Conservation (phyloP, 2,329 filamentous ascomycete species). For the Parafenestella ontariensis region DNA sequence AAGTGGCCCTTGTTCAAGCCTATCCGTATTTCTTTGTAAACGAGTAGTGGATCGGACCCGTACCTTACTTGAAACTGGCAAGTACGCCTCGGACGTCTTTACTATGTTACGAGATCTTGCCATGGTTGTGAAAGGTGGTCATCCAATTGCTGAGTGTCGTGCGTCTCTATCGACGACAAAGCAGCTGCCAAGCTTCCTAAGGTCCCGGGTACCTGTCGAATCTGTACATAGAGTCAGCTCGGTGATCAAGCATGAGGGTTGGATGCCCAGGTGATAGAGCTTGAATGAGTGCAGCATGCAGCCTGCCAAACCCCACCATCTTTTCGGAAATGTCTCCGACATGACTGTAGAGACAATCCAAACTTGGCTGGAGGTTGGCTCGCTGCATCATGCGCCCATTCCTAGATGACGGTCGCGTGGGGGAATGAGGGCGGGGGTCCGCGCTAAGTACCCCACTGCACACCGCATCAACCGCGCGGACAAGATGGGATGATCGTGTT, state of each 20-base stretch:
- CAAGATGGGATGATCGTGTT: neutral
- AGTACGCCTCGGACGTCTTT: neutral
- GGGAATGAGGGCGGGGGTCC: slow-evolving; percentile 9
- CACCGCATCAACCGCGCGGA: neutral
- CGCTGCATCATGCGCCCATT: neutral
- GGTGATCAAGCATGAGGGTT: neutral
- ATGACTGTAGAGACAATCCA: neutral
- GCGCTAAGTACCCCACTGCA: slow-evolving; percentile 18
- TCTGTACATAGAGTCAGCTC: slow-evolving; percentile 24
- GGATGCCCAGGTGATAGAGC: neutral
- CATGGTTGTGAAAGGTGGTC: neutral
- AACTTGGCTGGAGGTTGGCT: neutral
- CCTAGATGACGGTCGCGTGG: slow-evolving; percentile 15
- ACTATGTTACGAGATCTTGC: neutral
- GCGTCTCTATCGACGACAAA: too few species aligned
- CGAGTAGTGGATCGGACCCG: neutral
- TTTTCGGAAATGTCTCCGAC: neutral
- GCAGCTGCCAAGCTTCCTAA: slow-evolving; percentile 23
- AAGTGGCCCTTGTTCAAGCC: neutral
- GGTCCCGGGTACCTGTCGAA: slow-evolving; percentile 45
- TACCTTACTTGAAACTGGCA: neutral
- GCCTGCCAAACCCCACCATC: neutral
- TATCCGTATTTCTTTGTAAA: neutral
- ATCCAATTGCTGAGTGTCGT: neutral
- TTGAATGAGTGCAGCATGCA: neutral